A percentile compares a stretch with the other conserved stretches of the same genome.
Evolutionary conservation across 805 yeast species (phyloP).

Genomic region (Zygosaccharomyces rouxii): DNA sequence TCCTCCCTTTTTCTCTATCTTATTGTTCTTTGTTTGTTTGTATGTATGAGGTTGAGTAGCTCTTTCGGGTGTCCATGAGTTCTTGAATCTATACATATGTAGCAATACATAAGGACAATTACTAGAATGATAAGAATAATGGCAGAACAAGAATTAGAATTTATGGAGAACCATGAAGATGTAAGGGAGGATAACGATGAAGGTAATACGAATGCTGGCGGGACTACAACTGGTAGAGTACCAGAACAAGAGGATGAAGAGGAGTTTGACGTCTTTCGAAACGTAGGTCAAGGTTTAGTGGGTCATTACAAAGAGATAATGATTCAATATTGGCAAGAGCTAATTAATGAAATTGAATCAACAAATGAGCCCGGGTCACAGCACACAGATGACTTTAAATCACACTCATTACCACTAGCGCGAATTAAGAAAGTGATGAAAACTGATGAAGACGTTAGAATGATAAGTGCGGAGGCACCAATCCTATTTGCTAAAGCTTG

Average conservation of each 20-base stretch:
- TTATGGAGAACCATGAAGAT: conserved; percentile 1
- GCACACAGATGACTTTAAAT: conserved; percentile 83
- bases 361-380: conserved; percentile 50
- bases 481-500: conserved; percentile 96
- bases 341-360: conserved; percentile 67
- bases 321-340: conserved; percentile 97
- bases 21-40: not conserved
- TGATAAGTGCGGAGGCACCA: conserved; percentile 99
- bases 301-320: conserved; percentile 81
- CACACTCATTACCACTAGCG: conserved; percentile 92
- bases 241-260: conserved; percentile 27
- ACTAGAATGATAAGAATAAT: not conserved
- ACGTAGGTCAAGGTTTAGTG: conserved; percentile 87
- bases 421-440: conserved; percentile 97
- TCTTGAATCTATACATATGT: not conserved
- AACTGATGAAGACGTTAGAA: conserved; percentile 92
- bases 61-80: not conserved
- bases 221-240: not conserved
- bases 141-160: conserved; percentile 6
- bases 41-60: not conserved
- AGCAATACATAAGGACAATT: not conserved
- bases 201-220: conserved; percentile 8
- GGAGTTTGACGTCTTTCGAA: conserved; percentile 60
- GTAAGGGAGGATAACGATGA: conserved; percentile 3
- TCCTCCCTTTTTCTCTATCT: not conserved